Evolutionary conservation across 352 stramenopile genomes (phyloP).

Genomic region (Pythium monospermum): DNA sequence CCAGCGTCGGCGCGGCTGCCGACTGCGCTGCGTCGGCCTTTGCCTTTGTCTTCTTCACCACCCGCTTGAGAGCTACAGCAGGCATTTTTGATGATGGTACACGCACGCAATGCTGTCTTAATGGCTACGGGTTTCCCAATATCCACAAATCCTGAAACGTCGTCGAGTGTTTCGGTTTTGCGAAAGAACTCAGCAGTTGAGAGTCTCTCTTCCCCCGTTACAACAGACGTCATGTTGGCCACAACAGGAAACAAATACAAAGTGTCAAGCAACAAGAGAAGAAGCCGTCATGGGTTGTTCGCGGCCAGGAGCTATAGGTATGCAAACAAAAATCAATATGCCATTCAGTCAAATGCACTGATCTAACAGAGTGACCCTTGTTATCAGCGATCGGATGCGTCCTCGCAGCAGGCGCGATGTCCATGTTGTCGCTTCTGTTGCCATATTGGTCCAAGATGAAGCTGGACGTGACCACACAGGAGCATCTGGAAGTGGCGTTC

Average conservation of each 20-base stretch:
- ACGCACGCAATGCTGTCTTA: too few relatives aligned
- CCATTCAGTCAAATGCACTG: too few relatives aligned
- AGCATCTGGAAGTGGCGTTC: constrained; percentile 37
- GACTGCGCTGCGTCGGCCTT: not conserved
- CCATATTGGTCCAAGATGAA: constrained; percentile 48
- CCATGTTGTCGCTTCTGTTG: constrained; percentile 34
- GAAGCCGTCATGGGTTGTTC: constrained; percentile 39
- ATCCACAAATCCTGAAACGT: too few relatives aligned
- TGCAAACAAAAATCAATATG: too few relatives aligned
- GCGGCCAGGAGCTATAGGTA: constrained; percentile 39
- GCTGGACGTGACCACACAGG: not conserved
- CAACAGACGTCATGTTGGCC: too few relatives aligned
- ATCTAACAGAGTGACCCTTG: too few relatives aligned
- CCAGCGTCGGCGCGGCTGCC: constrained; percentile 6
- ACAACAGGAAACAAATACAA: too few relatives aligned
- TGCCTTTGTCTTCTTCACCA: constrained; percentile 9
- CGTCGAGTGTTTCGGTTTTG: constrained; percentile 5
- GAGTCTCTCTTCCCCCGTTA: not conserved
- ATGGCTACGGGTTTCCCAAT: too few relatives aligned
- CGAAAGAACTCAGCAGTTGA: not conserved
- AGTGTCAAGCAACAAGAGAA: too few relatives aligned
- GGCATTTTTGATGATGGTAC: too few relatives aligned
- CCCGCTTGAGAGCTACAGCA: constrained; percentile 1
- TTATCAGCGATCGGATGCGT: constrained; percentile 30
- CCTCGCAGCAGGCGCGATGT: constrained; percentile 28